A percentile compares a stretch with the other conserved stretches of the same genome.
phyloP scores from a whole-genome alignment of 148 eudicot genomes.

The Arctostaphylos glauca region DNA sequence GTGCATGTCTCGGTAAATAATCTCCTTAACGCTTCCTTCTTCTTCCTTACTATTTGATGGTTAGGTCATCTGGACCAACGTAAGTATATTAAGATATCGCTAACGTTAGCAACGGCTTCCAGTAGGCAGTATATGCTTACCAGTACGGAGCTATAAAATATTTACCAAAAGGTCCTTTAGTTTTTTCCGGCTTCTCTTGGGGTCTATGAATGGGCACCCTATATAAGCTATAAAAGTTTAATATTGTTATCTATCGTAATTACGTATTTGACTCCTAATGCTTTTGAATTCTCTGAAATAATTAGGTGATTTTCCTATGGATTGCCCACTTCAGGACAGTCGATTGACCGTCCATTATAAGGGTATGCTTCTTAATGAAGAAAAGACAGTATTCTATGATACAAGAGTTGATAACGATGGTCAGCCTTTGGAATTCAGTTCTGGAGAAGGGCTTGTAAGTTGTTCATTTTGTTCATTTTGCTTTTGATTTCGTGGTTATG shows the following conservation, averaged over 20 bases:
- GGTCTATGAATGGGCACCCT: not conserved
- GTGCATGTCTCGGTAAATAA: not conserved
- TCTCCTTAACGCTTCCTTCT: not conserved
- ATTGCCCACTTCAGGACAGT: slow-evolving; percentile 99
- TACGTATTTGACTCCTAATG: slow-evolving; percentile 10
- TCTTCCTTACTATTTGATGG: not conserved
- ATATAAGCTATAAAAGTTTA: not conserved
- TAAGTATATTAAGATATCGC: not conserved
- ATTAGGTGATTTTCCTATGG: slow-evolving; percentile 99
- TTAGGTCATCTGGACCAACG: not conserved
- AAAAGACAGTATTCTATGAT: slow-evolving; percentile 84
- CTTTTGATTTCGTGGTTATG: not conserved
- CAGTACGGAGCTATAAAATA: not conserved
- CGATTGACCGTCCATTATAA: slow-evolving; percentile 78
- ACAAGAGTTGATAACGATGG: slow-evolving; percentile 83
- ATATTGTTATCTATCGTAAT: not conserved
- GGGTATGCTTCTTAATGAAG: slow-evolving; percentile 83
- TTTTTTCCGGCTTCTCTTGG: not conserved
- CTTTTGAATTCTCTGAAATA: slow-evolving; percentile 18
- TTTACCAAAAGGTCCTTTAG: not conserved
- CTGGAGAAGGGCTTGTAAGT: slow-evolving; percentile 99
- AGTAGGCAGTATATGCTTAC: not conserved
- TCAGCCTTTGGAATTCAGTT: slow-evolving; percentile 88
- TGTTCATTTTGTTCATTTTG: slow-evolving; percentile 5
- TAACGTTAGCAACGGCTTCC: not conserved